phyloP scores from a whole-genome alignment of 352 stramenopile genomes.

The Globisporangium barbulae region DNA sequence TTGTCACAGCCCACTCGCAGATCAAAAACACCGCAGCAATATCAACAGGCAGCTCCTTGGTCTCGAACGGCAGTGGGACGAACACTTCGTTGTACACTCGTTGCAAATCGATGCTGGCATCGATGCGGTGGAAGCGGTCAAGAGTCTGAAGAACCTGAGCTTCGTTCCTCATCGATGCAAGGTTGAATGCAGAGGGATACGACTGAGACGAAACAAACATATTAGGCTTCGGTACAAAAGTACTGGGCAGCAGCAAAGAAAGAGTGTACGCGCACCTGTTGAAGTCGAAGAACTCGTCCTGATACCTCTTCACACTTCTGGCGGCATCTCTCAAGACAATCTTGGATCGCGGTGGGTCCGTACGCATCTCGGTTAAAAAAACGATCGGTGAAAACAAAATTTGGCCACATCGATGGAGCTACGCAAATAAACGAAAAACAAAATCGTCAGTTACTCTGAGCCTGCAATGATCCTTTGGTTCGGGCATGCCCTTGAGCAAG shows the following conservation, averaged over 20 bases:
- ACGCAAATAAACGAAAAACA: constrained; percentile 2
- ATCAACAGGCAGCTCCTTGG: constrained; percentile 58
- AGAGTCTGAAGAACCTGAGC: constrained; percentile 74
- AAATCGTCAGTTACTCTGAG: background rate
- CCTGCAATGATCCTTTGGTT: background rate
- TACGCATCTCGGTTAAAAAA: constrained; percentile 72
- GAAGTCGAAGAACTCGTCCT: constrained; percentile 64
- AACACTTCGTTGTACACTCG: constrained; percentile 78
- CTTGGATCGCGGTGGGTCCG: constrained; percentile 38
- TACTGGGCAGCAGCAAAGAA: background rate
- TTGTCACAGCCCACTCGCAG: constrained; percentile 83
- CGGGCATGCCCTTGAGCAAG: background rate
- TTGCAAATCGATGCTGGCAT: constrained; percentile 64
- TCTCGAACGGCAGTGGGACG: constrained; percentile 35
- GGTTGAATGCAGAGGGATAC: constrained; percentile 27
- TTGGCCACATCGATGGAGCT: constrained; percentile 70
- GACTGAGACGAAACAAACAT: constrained; percentile 14
- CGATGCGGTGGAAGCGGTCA: constrained; percentile 76
- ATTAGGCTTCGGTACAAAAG: background rate
- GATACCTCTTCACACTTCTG: constrained; percentile 51
- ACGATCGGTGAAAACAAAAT: constrained; percentile 61
- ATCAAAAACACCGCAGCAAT: constrained; percentile 67
- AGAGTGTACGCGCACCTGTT: constrained; percentile 32
- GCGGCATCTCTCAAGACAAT: constrained; percentile 47
- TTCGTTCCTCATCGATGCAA: constrained; percentile 61